Percentiles rank a stretch among this genome's conserved stretches.
Conservation (phyloP, 306 rosid genomes). For the Fagus crenata region DNA sequence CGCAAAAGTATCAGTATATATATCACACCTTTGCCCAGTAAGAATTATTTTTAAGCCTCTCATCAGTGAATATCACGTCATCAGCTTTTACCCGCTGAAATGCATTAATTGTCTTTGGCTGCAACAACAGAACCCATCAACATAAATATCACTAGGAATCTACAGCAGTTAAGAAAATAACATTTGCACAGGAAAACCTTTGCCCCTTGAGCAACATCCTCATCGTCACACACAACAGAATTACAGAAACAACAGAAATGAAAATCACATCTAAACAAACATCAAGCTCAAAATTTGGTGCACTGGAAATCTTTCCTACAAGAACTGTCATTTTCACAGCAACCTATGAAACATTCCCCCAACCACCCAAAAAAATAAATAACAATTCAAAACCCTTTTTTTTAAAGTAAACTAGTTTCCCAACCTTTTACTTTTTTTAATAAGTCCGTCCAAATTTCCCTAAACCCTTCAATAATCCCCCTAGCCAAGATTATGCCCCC, state of each 20-base stretch:
- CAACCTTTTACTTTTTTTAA: too few relatives aligned
- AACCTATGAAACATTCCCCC: background rate
- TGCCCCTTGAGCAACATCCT: background rate
- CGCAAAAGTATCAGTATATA: conserved; percentile 23
- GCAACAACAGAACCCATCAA: conserved; percentile 37
- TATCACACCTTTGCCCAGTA: conserved; percentile 90
- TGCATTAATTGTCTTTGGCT: conserved; percentile 62
- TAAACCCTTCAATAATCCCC: too few relatives aligned
- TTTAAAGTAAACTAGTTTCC: too few relatives aligned
- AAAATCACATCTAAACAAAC: background rate
- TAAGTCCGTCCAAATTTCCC: too few relatives aligned
- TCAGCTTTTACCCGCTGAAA: conserved; percentile 84
- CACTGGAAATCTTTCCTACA: background rate
- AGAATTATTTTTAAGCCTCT: conserved; percentile 84
- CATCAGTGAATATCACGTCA: conserved; percentile 52
- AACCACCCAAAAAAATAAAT: background rate
- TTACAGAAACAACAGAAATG: background rate
- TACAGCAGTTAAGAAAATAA: background rate
- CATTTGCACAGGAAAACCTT: too few relatives aligned
- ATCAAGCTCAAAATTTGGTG: too few relatives aligned
- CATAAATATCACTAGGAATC: conserved; percentile 17
- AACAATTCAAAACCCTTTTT: too few relatives aligned
- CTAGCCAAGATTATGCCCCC: too few relatives aligned
- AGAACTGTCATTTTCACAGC: background rate
- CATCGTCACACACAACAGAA: background rate